Conservation (phyloP, 2,329 filamentous ascomycete species). For the Cercospora nicotianae region DNA sequence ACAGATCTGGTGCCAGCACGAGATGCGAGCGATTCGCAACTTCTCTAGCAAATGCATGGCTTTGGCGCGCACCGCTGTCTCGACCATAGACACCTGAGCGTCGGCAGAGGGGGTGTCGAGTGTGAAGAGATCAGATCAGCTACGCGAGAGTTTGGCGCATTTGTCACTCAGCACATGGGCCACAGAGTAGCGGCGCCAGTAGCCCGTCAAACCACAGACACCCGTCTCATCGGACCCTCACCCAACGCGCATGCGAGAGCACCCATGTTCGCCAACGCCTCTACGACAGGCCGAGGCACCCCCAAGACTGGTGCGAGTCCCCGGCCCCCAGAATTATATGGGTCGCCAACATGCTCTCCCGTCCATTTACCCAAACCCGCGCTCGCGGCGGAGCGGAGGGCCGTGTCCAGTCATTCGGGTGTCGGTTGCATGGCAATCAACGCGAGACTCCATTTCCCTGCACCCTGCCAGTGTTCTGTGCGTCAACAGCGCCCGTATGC, state of each 20-base stretch:
- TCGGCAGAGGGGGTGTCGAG: not conserved
- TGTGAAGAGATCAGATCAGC: not conserved
- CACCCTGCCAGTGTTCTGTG: not conserved
- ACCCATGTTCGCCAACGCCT: not conserved
- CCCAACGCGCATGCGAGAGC: not conserved
- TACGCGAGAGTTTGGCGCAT: not conserved
- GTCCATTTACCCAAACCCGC: not conserved
- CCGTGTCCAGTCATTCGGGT: not conserved
- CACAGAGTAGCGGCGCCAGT: not conserved
- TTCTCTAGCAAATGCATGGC: not conserved
- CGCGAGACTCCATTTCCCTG: not conserved
- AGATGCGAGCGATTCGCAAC: not conserved
- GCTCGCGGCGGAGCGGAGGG: not conserved
- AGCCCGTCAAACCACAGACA: not conserved
- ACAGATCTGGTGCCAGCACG: not conserved
- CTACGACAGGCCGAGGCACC: not conserved
- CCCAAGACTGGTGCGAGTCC: not conserved
- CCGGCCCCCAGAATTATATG: not conserved
- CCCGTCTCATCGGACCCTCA: not conserved
- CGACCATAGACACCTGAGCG: not conserved
- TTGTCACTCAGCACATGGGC: not conserved
- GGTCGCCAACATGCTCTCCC: not conserved
- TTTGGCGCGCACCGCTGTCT: not conserved
- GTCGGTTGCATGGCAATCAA: not conserved
- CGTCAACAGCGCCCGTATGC: not conserved